Evolutionary conservation across 1,284 basidiomycete species (phyloP).

Genomic region (Caloboletus inedulis): DNA sequence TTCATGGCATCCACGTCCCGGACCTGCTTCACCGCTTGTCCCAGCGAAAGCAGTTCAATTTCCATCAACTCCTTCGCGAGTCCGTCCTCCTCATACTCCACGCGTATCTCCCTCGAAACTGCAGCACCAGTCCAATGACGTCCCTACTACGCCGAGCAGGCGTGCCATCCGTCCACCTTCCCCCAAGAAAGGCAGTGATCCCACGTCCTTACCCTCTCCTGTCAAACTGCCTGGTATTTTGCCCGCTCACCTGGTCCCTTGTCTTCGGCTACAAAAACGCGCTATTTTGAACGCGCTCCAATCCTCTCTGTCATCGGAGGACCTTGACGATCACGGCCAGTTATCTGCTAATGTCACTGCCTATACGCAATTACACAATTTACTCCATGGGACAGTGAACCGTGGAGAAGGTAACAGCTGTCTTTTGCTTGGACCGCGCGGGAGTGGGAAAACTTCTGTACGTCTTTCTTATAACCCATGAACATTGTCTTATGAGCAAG

Average conservation of each 20-base stretch:
- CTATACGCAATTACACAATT: constrained; percentile 51
- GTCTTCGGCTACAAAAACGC: constrained; percentile 53
- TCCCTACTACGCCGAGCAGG: constrained; percentile 23
- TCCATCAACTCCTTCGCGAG: constrained; percentile 30
- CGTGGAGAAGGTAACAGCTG: constrained; percentile 91
- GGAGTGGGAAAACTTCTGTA: constrained; percentile 82
- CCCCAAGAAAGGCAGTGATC: constrained; percentile 15
- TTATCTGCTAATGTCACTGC: constrained; percentile 49
- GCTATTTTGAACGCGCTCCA: constrained; percentile 53
- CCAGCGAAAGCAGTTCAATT: constrained; percentile 5
- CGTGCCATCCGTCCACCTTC: constrained; percentile 7
- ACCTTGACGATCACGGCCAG: constrained; percentile 34
- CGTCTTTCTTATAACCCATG: constrained; percentile 26
- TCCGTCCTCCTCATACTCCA: constrained; percentile 19
- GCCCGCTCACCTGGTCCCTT: constrained; percentile 41
- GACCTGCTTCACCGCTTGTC: background rate
- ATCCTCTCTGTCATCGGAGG: constrained; percentile 25
- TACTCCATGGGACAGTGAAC: constrained; percentile 69
- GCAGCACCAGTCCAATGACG: background rate
- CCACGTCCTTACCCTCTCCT: constrained; percentile 10
- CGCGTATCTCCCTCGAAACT: constrained; percentile 20
- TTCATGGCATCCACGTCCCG: constrained; percentile 8
- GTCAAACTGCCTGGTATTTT: constrained; percentile 26
- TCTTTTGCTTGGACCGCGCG: constrained; percentile 76
- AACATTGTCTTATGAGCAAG: constrained; percentile 4